phyloP scores from a whole-genome alignment of 129 eudicot species.

The Logfia minima region DNA sequence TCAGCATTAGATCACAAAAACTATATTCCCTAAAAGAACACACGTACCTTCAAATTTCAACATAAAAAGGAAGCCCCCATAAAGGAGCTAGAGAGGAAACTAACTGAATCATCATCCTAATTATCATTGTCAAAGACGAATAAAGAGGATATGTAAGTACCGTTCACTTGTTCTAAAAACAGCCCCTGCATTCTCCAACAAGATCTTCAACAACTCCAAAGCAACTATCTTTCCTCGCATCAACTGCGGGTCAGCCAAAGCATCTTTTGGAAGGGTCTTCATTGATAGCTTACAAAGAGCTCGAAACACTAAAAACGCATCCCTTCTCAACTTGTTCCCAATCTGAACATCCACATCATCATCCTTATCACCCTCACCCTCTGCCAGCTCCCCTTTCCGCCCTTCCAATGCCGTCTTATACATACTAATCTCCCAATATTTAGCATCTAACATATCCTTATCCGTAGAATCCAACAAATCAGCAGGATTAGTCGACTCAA shows the following conservation, averaged over 20 bases:
- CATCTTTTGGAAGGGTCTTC: conserved; percentile 99
- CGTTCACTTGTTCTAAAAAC: conserved; percentile 94
- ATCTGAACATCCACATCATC: conserved; percentile 95
- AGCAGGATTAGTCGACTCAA: conserved; percentile 92
- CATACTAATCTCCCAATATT: conserved; percentile 99
- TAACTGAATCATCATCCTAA: background rate
- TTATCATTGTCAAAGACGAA: conserved; percentile 15
- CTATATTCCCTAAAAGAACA: conserved; percentile 14
- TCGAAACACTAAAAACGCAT: conserved; percentile 90
- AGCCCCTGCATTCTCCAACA: conserved; percentile 98
- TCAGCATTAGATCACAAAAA: conserved; percentile 15
- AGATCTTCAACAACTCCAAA: conserved; percentile 90
- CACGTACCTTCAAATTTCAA: conserved; percentile 17
- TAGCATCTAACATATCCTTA: conserved; percentile 98
- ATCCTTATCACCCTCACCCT: conserved; percentile 78
- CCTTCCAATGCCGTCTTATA: conserved; percentile 96
- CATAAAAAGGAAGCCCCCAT: conserved; percentile 6
- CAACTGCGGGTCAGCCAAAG: conserved; percentile 70
- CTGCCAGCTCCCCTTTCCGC: conserved; percentile 92
- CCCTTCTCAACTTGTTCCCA: conserved; percentile 91
- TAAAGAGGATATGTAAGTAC: conserved; percentile 37
- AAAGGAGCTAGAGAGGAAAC: conserved; percentile 6
- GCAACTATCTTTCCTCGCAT: conserved; percentile 97
- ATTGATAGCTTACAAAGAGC: conserved; percentile 95
- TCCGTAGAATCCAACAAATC: conserved; percentile 97